Base-by-base conservation (phyloP, 345 rosid species). In the Brassica cretica region DNA sequence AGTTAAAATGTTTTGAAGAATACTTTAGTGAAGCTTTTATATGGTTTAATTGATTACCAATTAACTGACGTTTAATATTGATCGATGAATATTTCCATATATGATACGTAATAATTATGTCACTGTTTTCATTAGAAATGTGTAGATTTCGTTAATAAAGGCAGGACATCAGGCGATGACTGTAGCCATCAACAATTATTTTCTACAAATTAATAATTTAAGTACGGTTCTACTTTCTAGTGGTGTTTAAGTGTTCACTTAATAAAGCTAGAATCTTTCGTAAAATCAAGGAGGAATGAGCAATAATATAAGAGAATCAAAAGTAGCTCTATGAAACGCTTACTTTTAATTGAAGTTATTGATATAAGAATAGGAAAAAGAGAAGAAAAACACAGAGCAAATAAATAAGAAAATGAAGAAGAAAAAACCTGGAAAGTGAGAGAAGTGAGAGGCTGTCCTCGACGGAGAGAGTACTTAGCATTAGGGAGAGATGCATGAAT, bases 401-500 rank as follows among this genome's bases (percentile, higher is more conserved):
- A 55, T 41, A 3, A 5, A 65, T 11, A n/a, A 35, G 32, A 62
- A 62, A 49, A 41, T 6, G 9, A 39, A 12, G 18, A 30, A 27
- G 9, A 10, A 53, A 66, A 64, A 16, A 92, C 97, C 92, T 78
- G 72, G 78, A 92, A 94, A 64, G 88, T 88, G 29, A 90, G 84
- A 0, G 94, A 85, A 70, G 88, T 71, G 11, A 89, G 85, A 51
- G 86, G 16, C 80, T 79, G 25, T 76, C 76, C 27, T 78, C 83
- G 35, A 85, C 30, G 74, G 58, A 88, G 69, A 1, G 76, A 68
- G 73, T 78, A 79, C 81, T 74, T 85, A 14, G 96, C 82, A 68
- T 88, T 83, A 4, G 97, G 97, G 1, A 89, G 87, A 81, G 86
- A 89, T 5, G 94, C 70, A 14, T 89, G 86, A 66, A 94, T 76